Conservation (phyloP, 371 early-diverging fungal species). For the Mortierella sp. region DNA sequence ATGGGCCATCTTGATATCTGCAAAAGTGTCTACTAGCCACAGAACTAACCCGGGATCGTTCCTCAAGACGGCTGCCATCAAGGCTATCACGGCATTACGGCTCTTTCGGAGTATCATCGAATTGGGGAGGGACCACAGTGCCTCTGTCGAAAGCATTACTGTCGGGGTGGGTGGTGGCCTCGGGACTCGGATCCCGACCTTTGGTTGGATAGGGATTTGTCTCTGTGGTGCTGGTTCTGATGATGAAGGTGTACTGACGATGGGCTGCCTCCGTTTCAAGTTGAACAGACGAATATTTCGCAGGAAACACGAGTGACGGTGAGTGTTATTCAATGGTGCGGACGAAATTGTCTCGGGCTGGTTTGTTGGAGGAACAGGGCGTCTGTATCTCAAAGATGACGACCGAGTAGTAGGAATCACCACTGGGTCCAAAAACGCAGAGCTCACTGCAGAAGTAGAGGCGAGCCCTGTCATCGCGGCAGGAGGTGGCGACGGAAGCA, state of each 20-base stretch:
- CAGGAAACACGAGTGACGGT: no score
- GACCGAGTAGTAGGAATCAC: slow-evolving; percentile 23
- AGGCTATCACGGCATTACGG: slow-evolving; percentile 40
- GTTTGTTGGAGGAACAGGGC: no score
- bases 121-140: slow-evolving; percentile 21
- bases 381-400: slow-evolving; percentile 12
- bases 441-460: no score
- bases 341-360: no score
- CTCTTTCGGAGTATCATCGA: slow-evolving; percentile 47
- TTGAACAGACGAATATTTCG: no score
- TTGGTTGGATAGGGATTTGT: not conserved
- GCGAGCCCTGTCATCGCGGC: not conserved
- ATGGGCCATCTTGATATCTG: slow-evolving; percentile 46
- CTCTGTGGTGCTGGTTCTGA: not conserved
- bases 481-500: not conserved
- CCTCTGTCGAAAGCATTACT: slow-evolving; percentile 31
- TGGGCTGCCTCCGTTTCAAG: no score
- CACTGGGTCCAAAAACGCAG: slow-evolving; percentile 3
- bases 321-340: no score
- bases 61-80: slow-evolving; percentile 41
- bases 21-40: slow-evolving; percentile 42
- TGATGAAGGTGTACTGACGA: not conserved
- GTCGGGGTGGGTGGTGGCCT: slow-evolving; percentile 4
- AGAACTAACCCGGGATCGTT: slow-evolving; percentile 40
- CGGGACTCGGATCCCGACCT: no score